Evolutionary conservation across 73 alveolate genomes (phyloP), one percentile per base, ranked within the genome.

Genomic region (Uronychia setigera): DNA sequence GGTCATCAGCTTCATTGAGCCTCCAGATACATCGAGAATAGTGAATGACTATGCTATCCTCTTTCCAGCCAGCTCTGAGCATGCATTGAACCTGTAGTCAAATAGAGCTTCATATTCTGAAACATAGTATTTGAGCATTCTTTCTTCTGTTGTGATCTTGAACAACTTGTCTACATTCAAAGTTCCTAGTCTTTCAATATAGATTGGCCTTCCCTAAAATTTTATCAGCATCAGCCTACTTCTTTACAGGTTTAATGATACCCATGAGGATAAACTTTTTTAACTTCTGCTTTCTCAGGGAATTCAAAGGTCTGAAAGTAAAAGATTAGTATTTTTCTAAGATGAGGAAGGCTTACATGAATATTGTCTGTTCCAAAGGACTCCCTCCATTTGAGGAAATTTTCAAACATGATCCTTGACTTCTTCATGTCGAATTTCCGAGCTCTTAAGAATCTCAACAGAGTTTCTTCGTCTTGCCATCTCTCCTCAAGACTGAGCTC

Each of bases 391-490:
- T 83, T 32, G 31, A 96, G 29, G 89, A 92, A 96, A 33, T 89
- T 94, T 75, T 83, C 89, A 80, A 96, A 90, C 99, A 96, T 96
- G 59, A 78, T 85, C 76, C 79, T 74, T 27, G 95, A 60, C 82
- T 96, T 94, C 76, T 90, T 94, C 84, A 86, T 29, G 60, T 94
- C 94, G 82, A 94, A 96, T 60, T 96, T 90, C 33, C 99, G 85
- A 31, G 99, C 99, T 58, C 98, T 85, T 77, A 95, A 92, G 92
- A 97, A 97, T 84, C 97, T 91, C 67, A 97, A 90, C 80, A 95
- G 88, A 89, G 87, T 93, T 59, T 91, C 89, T 80, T 97, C 98
- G 88, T 97, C 98, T 13, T 13, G 67, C 67, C 67, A 46, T 46
- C 67, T 11, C 19, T 46, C 5, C n/a, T 46, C 67, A 11, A 11